These are phyloP conservation scores for Pestalotiopsis sp. DNA, from an alignment of 2,329 filamentous ascomycete genomes.

Conservation along the genomic window DNA sequence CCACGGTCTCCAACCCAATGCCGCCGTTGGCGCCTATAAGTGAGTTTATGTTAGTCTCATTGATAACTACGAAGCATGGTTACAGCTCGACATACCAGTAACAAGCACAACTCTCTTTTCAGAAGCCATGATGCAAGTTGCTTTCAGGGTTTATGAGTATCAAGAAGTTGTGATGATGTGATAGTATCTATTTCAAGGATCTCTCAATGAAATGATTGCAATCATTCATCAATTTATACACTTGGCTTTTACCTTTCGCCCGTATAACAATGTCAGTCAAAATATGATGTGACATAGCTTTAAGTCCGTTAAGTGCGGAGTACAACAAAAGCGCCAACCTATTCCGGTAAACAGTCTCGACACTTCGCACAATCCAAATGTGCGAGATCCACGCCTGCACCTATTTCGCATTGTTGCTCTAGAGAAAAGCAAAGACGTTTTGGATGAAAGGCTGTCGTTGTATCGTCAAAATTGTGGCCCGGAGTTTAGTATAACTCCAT, in stretches of 20 bases:
- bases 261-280: too few relatives aligned
- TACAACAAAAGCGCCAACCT: neutral
- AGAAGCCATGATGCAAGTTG: constrained; percentile 18
- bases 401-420: neutral
- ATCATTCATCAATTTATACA: neutral
- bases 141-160: neutral
- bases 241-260: neutral
- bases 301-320: constrained; percentile 15
- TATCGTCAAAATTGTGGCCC: neutral
- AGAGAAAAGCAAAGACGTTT: neutral
- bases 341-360: neutral
- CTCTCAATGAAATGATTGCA: neutral
- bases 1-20: constrained; percentile 45
- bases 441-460: too few relatives aligned
- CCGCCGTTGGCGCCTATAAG: constrained; percentile 44
- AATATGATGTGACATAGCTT: neutral
- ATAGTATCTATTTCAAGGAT: neutral
- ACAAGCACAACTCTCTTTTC: constrained; percentile 31
- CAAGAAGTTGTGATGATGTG: neutral
- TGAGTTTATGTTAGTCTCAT: neutral
- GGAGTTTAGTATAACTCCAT: neutral
- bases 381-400: neutral
- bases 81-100: constrained; percentile 25
- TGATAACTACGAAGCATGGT: neutral
- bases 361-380: neutral